A percentile compares a stretch with the other conserved stretches of the same genome.
phyloP scores from a whole-genome alignment of 345 rosid genomes.

The Gossypium arboreum region DNA sequence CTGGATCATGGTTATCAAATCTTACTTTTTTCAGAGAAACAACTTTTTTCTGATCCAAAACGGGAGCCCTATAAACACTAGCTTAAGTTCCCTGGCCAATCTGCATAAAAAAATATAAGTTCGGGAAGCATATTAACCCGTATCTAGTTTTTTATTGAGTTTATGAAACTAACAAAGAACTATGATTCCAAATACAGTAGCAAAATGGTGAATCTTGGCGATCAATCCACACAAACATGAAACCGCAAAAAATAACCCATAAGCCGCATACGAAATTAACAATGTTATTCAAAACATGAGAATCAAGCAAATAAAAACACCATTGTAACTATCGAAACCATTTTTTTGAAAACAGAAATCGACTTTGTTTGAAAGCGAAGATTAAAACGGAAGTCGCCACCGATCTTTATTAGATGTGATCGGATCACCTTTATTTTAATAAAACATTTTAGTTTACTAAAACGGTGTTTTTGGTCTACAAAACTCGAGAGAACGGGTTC shows the following conservation, averaged over 20 bases:
- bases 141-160: background rate
- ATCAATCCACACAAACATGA: background rate
- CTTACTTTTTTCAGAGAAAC: conserved; percentile 97
- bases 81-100: conserved; percentile 98
- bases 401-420: no score
- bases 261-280: background rate
- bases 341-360: no score
- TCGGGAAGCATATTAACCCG: background rate
- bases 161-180: background rate
- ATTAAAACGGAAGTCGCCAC: no score
- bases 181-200: background rate
- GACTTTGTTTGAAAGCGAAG: no score
- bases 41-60: conserved; percentile 81
- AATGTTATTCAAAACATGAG: background rate
- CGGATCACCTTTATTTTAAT: no score
- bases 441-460: no score
- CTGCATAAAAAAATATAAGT: conserved; percentile 36
- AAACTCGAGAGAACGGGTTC: no score
- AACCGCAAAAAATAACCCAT: background rate
- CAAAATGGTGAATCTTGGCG: background rate
- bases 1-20: conserved; percentile 92
- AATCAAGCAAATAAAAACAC: background rate
- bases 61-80: conserved; percentile 91
- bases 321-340: background rate
- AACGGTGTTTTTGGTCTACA: no score